Evolutionary conservation across 2,329 filamentous ascomycete species (phyloP).

Genomic region (Neophaeococcomyces aloes): DNA sequence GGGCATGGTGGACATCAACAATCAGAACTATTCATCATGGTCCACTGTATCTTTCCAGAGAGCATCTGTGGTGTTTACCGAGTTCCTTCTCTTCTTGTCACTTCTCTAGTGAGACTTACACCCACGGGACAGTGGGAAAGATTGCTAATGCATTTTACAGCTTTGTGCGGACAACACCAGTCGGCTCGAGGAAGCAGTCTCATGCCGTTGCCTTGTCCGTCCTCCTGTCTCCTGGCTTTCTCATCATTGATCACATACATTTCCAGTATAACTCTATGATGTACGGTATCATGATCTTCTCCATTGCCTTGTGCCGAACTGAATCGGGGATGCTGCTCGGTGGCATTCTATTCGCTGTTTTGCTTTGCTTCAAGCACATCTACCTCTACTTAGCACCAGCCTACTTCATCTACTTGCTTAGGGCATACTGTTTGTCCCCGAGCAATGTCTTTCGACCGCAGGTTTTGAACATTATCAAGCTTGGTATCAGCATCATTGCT

Average conservation of each 20-base stretch:
- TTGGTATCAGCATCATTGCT: slow-evolving; percentile 59
- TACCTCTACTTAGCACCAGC: slow-evolving; percentile 93
- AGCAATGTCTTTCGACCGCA: slow-evolving; percentile 56
- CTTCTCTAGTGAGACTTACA: slow-evolving; percentile 53
- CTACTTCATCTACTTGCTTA: slow-evolving; percentile 88
- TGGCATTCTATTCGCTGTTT: slow-evolving; percentile 69
- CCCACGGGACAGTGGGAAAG: slow-evolving; percentile 14
- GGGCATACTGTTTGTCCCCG: slow-evolving; percentile 74
- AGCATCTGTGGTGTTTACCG: slow-evolving; percentile 72
- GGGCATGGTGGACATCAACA: slow-evolving; percentile 68
- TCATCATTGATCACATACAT: slow-evolving; percentile 97
- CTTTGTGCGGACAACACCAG: slow-evolving; percentile 62
- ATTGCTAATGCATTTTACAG: slow-evolving; percentile 37
- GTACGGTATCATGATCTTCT: slow-evolving; percentile 81
- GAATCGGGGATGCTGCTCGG: slow-evolving; percentile 65
- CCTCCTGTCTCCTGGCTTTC: slow-evolving; percentile 77
- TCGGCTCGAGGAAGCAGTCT: slow-evolving; percentile 58
- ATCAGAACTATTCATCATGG: slow-evolving; percentile 81
- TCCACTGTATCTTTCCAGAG: slow-evolving; percentile 90
- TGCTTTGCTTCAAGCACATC: slow-evolving; percentile 95
- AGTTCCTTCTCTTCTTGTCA: slow-evolving; percentile 73
- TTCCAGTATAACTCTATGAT: slow-evolving; percentile 99
- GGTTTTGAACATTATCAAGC: slow-evolving; percentile 70
- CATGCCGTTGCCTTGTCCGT: slow-evolving; percentile 84
- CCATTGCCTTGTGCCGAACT: slow-evolving; percentile 69